Evolutionary conservation across 768 basidiomycete genomes (phyloP).

Genomic region (Punctularia strigosozonata): DNA sequence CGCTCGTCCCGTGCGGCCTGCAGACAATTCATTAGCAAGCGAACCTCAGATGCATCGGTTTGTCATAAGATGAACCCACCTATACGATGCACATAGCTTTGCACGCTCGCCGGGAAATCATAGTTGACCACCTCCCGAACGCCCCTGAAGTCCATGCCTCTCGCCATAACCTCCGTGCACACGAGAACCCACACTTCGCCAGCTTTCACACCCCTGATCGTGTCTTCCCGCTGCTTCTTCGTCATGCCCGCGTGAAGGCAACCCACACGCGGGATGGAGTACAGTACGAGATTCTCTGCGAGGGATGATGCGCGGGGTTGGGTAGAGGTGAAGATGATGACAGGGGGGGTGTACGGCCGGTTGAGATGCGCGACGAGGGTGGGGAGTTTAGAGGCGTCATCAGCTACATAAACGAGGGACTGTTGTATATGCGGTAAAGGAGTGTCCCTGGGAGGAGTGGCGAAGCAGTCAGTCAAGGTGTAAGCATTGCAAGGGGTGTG

Average conservation of each 20-base stretch:
- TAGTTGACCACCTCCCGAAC: slow-evolving; percentile 92
- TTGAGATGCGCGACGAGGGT: slow-evolving; percentile 73
- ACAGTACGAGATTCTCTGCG: slow-evolving; percentile 70
- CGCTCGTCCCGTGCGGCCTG: slow-evolving; percentile 90
- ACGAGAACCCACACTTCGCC: slow-evolving; percentile 94
- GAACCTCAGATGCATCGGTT: not conserved
- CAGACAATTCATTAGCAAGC: not conserved
- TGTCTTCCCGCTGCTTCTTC: slow-evolving; percentile 79
- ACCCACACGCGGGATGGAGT: slow-evolving; percentile 72
- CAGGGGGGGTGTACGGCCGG: slow-evolving; percentile 79
- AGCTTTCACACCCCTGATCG: slow-evolving; percentile 71
- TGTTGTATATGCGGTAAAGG: slow-evolving; percentile 88
- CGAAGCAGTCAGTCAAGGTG: not conserved
- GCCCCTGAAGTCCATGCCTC: slow-evolving; percentile 97
- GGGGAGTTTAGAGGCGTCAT: slow-evolving; percentile 89
- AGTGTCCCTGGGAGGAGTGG: slow-evolving; percentile 54
- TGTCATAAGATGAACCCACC: slow-evolving; percentile 30
- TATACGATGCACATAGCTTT: slow-evolving; percentile 94
- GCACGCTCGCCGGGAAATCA: slow-evolving; percentile 92
- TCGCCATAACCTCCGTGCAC: slow-evolving; percentile 93
- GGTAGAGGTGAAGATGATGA: slow-evolving; percentile 84
- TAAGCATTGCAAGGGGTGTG: not conserved
- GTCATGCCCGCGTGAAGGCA: slow-evolving; percentile 87
- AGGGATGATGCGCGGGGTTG: slow-evolving; percentile 78
- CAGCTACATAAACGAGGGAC: slow-evolving; percentile 81